Evolutionary conservation across 768 basidiomycete species (phyloP), one percentile per base, ranked within the genome.

Genomic region (Hericium alpestre): DNA sequence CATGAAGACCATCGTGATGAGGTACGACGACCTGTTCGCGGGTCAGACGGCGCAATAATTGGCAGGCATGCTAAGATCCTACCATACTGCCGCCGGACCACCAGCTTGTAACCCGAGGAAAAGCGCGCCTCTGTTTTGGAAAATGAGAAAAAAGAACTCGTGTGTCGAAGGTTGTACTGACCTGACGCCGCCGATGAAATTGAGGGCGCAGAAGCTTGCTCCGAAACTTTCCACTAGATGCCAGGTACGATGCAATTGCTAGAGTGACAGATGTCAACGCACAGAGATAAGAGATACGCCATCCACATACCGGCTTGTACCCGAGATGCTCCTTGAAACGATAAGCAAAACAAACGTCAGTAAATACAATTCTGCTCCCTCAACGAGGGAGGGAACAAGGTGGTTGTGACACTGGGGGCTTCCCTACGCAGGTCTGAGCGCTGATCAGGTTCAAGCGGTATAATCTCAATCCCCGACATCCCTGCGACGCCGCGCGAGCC

Each of bases 371-470:
- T 64, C 67, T 64, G 66, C 76, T 74, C 72, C 69, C 67, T 65
- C 63, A 58, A 58, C 62, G 69, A 64, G 70, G 74, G 70, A 72
- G 69, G 70, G 68, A 60, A 64, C 72, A 71, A 71, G 72, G 78
- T 72, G 73, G 58, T 60, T 64, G 66, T 64, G 73, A 85, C 75
- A 81, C 86, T 86, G 80, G 77, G 76, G 87, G 86, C 86, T 90
- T 93, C 90, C 90, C 90, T 92, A 90, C 91, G 92, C 91, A 91
- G 89, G 88, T 90, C 79, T 92, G 79, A 90, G 82, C 87, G 79
- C 90, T 91, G 86, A 80, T 90, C 92, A 93, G 90, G 91, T 93
- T 93, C 88, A 72, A 82, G 84, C 92, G 90, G 91, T 93, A 82
- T 93, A 59, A 88, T 93, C 92, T 94, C 91, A 93, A 91, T 73